Percentiles rank a stretch among this genome's conserved stretches.
Conservation (phyloP, 192 early-diverging fungal genomes). For the Umbelopsis sp. region DNA sequence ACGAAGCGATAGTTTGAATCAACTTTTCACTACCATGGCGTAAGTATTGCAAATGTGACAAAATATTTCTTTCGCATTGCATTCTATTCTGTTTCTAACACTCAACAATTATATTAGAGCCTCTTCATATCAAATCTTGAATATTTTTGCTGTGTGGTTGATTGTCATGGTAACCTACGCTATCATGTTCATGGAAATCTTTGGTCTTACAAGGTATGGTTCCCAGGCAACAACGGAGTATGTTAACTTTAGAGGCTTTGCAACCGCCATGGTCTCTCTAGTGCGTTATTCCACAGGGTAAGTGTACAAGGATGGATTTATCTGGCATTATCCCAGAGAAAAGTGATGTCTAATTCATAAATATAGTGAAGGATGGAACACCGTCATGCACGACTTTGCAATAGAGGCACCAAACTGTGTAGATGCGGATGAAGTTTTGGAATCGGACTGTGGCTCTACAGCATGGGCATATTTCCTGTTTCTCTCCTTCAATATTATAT, state of each 20-base stretch:
- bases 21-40: conserved; percentile 63
- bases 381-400: conserved; percentile 62
- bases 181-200: conserved; percentile 66
- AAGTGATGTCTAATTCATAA: neutral
- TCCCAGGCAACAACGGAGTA: conserved; percentile 40
- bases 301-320: neutral
- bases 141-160: conserved; percentile 61
- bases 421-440: conserved; percentile 44
- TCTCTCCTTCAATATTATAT: conserved; percentile 62
- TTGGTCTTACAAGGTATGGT: conserved; percentile 60
- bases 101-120: conserved; percentile 16
- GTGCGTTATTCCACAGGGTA: conserved; percentile 61
- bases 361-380: conserved; percentile 61
- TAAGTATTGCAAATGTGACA: conserved; percentile 28
- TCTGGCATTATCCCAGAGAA: neutral
- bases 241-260: conserved; percentile 55
- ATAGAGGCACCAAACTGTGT: conserved; percentile 56
- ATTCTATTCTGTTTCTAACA: neutral
- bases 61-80: neutral
- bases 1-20: conserved; percentile 56
- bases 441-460: conserved; percentile 57
- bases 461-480: conserved; percentile 59
- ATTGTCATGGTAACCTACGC: conserved; percentile 56
- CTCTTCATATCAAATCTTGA: conserved; percentile 45
- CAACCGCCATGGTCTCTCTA: conserved; percentile 47